Percentiles rank a stretch among this genome's conserved stretches.
Conservation (phyloP, 805 yeast genomes). For the Candida adriatica region DNA sequence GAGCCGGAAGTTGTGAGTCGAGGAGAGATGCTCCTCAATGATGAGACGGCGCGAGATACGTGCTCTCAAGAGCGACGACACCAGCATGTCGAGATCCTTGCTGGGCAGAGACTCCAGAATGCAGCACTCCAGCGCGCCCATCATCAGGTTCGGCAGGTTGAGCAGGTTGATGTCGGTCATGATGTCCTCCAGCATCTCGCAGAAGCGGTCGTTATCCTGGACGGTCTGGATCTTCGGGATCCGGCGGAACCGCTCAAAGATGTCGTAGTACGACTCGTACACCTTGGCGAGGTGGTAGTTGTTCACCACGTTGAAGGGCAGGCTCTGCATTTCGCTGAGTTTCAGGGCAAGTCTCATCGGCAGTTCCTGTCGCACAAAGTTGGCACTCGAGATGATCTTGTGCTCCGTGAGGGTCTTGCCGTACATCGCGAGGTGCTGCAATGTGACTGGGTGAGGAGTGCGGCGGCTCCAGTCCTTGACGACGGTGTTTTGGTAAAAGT, state of each 20-base stretch:
- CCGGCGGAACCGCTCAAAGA: constrained; percentile 79
- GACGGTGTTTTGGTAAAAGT: constrained; percentile 78
- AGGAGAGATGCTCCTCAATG: constrained; percentile 83
- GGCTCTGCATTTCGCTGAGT: constrained; percentile 66
- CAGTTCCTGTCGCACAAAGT: constrained; percentile 79
- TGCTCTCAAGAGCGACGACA: constrained; percentile 74
- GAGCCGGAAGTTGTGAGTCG: constrained; percentile 55
- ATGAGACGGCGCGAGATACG: constrained; percentile 86
- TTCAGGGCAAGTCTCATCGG: constrained; percentile 81
- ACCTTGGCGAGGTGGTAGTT: constrained; percentile 83
- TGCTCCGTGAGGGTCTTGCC: constrained; percentile 73
- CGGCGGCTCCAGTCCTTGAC: constrained; percentile 55
- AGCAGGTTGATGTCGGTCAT: constrained; percentile 71
- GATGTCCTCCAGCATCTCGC: constrained; percentile 53
- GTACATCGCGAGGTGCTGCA: constrained; percentile 85
- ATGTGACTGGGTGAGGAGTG: constrained; percentile 81
- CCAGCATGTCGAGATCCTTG: constrained; percentile 58
- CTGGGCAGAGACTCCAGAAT: constrained; percentile 53
- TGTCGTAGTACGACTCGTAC: constrained; percentile 82
- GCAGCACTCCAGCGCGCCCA: constrained; percentile 86
- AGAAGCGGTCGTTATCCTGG: constrained; percentile 71
- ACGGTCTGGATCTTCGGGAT: constrained; percentile 59
- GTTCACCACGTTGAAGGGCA: constrained; percentile 80
- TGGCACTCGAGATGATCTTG: constrained; percentile 76
- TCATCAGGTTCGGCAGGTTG: constrained; percentile 80